Base-by-base conservation (phyloP, 176 grass and related monocot species). In the Bonia amplexicaulis region DNA sequence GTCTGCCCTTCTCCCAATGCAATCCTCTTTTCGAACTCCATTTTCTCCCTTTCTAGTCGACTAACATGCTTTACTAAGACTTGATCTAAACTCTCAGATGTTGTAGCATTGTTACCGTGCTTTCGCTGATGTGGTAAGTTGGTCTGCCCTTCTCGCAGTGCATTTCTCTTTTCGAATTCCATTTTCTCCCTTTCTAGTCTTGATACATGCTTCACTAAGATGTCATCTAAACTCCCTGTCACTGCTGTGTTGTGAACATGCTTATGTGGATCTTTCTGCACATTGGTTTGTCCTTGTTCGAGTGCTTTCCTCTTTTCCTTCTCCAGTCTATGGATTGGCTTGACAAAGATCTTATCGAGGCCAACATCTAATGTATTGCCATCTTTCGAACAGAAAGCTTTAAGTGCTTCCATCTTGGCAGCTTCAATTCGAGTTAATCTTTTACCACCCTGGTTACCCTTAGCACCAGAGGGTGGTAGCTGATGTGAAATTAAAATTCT, bases 101-200 rank as follows among this genome's bases (percentile, higher is more conserved):
- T 44, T 44, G 42, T 42, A 6, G 68, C 60, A 82, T 22, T 63
- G 42, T 74, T 83, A 12, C 12, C 51, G 60, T 55, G 16, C 78
- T 73, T 85, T 69, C 62, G 27, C 42, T 82, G 47, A 77, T n/a
- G 39, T 54, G 67, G 53, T 33, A 85, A 25, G 37, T 81, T 63
- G 33, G 2, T 57, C 78, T 51, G 58, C 66, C 84, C 80, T 87
- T 89, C 74, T 69, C 54, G 79, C 47, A 25, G 45, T 62, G 45
- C 66, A 74, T 74, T 42, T 61, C 76, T 86, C 54, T 71, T 86
- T 88, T 80, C 35, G 46, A 73, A 77, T 53, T 91, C 87, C 51
- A 88, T 70, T 69, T 94, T 94, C 35, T 98, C 93, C 48, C 16
- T 93, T 90, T 98, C 93, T 37, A 95, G 77, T 72, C 74, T 93